phyloP scores from a whole-genome alignment of 2,329 filamentous ascomycete species.

The Cercospora citrullina region DNA sequence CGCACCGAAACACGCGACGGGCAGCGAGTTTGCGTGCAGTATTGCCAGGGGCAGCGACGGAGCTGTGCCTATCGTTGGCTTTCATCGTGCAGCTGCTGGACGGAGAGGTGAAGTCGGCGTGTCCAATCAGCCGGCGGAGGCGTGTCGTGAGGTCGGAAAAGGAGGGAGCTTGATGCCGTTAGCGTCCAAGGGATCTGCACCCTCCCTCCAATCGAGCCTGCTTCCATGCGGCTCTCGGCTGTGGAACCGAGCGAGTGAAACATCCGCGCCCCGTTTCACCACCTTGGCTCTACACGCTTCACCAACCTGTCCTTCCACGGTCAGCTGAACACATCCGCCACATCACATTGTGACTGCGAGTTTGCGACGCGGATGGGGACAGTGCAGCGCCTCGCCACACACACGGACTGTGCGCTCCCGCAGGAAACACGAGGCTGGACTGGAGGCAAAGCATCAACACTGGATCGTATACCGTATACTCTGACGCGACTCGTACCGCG shows the following conservation, averaged over 20 bases:
- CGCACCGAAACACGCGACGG: conserved; percentile 8
- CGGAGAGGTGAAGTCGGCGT: conserved; percentile 17
- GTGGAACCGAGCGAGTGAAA: neutral
- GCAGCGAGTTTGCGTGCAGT: conserved; percentile 7
- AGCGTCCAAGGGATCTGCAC: neutral
- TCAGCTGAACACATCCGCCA: conserved; percentile 1
- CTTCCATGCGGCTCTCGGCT: conserved; percentile 6
- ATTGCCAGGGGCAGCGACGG: conserved; percentile 14
- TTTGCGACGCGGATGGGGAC: neutral
- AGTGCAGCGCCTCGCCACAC: conserved; percentile 5
- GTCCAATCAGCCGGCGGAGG: conserved; percentile 7
- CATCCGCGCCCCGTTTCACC: conserved; percentile 6
- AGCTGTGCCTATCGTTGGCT: conserved; percentile 16
- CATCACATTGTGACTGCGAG: neutral
- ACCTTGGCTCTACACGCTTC: neutral
- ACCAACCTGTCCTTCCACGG: conserved; percentile 3
- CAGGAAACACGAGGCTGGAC: neutral
- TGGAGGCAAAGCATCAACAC: conserved; percentile 1
- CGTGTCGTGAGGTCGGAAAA: conserved; percentile 15
- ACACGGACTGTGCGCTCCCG: neutral
- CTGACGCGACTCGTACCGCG: conserved; percentile 7
- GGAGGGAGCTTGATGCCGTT: neutral
- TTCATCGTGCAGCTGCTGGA: neutral
- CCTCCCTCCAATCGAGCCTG: neutral
- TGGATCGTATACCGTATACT: neutral